phyloP scores from a whole-genome alignment of 2,329 filamentous ascomycete species.

The Hymenoscyphus occultus region DNA sequence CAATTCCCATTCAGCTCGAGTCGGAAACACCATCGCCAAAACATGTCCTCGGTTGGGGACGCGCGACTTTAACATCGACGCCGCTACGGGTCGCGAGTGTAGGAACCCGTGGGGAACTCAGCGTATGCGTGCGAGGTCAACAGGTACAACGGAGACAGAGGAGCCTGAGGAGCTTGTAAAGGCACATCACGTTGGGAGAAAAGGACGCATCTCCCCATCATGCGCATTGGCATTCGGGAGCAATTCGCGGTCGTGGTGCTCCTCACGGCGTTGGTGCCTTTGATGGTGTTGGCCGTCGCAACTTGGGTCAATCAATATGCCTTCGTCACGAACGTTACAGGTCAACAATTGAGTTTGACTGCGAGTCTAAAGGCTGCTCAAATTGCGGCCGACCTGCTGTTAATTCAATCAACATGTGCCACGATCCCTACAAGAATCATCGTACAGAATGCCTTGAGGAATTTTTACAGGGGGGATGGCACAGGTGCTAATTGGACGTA shows the following conservation, averaged over 20 bases:
- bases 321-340: conserved; percentile 56
- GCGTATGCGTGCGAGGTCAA: neutral
- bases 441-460: conserved; percentile 51
- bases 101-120: neutral
- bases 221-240: conserved; percentile 85
- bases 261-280: conserved; percentile 67
- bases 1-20: neutral
- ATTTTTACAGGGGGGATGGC: conserved; percentile 55
- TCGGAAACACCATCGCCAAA: neutral
- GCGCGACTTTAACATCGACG: neutral
- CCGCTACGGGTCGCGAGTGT: conserved; percentile 1
- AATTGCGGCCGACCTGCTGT: conserved; percentile 72
- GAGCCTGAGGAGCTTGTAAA: neutral
- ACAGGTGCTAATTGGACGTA: conserved; percentile 56
- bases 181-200: neutral
- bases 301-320: conserved; percentile 61
- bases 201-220: conserved; percentile 37
- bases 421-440: conserved; percentile 67
- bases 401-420: conserved; percentile 72
- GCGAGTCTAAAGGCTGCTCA: conserved; percentile 85
- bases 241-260: conserved; percentile 82
- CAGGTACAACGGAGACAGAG: neutral
- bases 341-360: conserved; percentile 67
- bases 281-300: conserved; percentile 77
- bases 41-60: conserved; percentile 1